These are phyloP conservation scores for Retiboletus flavoniger DNA, from an alignment of 1,284 basidiomycete genomes.

Conservation along the genomic window DNA sequence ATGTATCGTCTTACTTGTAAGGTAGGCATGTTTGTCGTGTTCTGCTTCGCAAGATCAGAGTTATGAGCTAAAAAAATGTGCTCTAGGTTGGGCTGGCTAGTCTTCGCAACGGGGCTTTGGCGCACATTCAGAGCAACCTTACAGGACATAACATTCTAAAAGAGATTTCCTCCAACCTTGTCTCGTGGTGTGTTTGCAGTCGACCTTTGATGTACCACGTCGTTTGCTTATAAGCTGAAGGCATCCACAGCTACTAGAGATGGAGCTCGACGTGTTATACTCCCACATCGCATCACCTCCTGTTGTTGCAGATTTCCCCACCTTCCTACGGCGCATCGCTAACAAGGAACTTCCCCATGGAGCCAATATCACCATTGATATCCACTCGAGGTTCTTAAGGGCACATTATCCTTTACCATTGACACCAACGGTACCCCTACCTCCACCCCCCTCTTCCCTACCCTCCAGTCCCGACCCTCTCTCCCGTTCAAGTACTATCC, in stretches of 20 bases:
- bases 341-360: conserved; percentile 28
- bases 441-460: background rate
- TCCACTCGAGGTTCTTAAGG: conserved; percentile 24
- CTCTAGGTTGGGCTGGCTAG: conserved; percentile 16
- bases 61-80: background rate
- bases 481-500: background rate
- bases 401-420: background rate
- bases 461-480: background rate
- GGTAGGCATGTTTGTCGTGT: conserved; percentile 8
- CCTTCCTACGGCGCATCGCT: conserved; percentile 18
- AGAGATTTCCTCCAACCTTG: conserved; percentile 25
- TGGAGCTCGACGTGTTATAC: conserved; percentile 29
- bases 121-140: conserved; percentile 18
- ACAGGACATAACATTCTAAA: conserved; percentile 27
- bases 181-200: conserved; percentile 17
- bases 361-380: conserved; percentile 21
- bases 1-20: conserved; percentile 33
- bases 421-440: background rate
- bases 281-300: conserved; percentile 18
- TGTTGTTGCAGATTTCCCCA: conserved; percentile 12
- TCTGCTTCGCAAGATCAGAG: background rate
- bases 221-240: conserved; percentile 6
- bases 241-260: conserved; percentile 22
- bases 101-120: conserved; percentile 22
- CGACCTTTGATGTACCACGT: background rate